Evolutionary conservation across 177 flowering plant genomes (phyloP), one percentile per base, ranked within the genome.

Genomic region (Telopea speciosissima): DNA sequence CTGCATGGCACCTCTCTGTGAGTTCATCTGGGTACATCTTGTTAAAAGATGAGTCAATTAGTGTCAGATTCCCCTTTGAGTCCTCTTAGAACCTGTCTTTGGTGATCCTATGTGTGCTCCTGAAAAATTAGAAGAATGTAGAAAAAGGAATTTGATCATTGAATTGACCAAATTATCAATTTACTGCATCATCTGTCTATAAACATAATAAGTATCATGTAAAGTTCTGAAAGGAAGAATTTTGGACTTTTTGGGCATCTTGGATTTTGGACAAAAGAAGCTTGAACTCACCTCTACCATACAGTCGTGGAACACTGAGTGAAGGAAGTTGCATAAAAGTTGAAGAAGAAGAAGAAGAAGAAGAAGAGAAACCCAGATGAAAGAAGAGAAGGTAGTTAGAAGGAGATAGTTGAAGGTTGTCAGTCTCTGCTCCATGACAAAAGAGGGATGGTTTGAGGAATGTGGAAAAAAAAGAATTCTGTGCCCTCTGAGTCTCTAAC

Each of bases 71-170:
- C 13, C 96, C 96, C 5, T 80, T 79, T 1, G 90, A 62, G 72
- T 84, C 84, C 54, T 67, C 68, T 45, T 74, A 67, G 77, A 89
- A 85, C 1, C 93, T 80, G 66, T 89, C 97, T 22, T 81, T 85
- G 97, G 86, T 58, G 72, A 33, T 75, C 96, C 92, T 28, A 92
- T 90, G 81, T 92, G 96, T 25, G 92, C 92, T 62, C 95, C 95
- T 90, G 83, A 79, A 76, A 63, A 45, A 58, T 24, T 45, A 25
- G n/a, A 24, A 16, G 11, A 45, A 33, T 23, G 49, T 36, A 36
- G 40, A 36, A 3, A 36, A 36, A 8, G 40, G 6, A 36, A 36
- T 3, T 36, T 36, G 40, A 36, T 8, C 40, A 36, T 36, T 36
- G 40, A 36, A 36, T 8, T 36, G 3, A 36, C 3, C 8, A 36